These are phyloP conservation scores for Lactarius hatsudake DNA, from an alignment of 768 basidiomycete species.

Conservation along the genomic window DNA sequence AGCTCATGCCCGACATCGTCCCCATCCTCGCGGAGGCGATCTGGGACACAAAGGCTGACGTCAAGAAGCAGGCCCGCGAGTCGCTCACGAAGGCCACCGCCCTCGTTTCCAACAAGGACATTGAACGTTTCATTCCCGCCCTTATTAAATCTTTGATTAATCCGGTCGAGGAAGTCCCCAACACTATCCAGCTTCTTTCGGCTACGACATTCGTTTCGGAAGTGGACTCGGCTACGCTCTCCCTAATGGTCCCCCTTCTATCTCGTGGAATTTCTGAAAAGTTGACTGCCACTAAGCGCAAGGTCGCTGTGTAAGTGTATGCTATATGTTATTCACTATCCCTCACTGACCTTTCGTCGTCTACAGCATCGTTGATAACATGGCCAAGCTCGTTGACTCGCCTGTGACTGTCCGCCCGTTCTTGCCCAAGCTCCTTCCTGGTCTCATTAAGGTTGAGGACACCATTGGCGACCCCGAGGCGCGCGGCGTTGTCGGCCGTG, in stretches of 20 bases:
- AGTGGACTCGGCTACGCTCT: conserved; percentile 95
- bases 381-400: conserved; percentile 97
- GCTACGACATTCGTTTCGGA: conserved; percentile 99
- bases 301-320: conserved; percentile 84
- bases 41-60: conserved; percentile 98
- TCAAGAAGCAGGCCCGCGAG: conserved; percentile 97
- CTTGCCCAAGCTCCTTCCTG: conserved; percentile 92
- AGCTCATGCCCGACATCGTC: conserved; percentile 92
- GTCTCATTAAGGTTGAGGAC: conserved; percentile 91
- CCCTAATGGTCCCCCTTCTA: conserved; percentile 95
- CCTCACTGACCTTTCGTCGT: conserved; percentile 27
- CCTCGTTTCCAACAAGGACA: conserved; percentile 97
- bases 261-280: conserved; percentile 94
- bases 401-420: conserved; percentile 94
- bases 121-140: conserved; percentile 94
- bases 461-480: conserved; percentile 98
- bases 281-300: conserved; percentile 93
- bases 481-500: conserved; percentile 85
- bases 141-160: conserved; percentile 97
- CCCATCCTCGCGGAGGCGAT: conserved; percentile 93
- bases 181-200: conserved; percentile 91
- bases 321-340: conserved; percentile 12
- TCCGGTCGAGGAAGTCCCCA: conserved; percentile 98
- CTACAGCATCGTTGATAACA: conserved; percentile 90
- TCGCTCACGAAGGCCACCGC: conserved; percentile 93